Conservation (phyloP, 2,329 filamentous ascomycete genomes). For the Cladophialophora yegresii region DNA sequence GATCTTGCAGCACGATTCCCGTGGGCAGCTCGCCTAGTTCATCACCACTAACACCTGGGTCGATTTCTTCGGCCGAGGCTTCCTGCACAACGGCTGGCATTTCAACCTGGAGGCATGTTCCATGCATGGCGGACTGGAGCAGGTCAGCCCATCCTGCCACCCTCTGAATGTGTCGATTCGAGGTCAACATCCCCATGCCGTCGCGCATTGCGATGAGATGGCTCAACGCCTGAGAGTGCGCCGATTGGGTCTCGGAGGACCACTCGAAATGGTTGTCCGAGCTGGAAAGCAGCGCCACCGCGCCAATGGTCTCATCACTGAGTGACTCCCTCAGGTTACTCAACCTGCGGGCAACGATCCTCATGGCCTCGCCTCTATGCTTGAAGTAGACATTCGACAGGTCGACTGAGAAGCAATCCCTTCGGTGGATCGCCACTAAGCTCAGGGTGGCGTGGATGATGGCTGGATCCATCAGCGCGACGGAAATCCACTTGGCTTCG, state of each 20-base stretch:
- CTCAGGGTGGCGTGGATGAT: constrained; percentile 28
- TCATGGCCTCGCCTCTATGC: constrained; percentile 28
- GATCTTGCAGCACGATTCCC: constrained; percentile 11
- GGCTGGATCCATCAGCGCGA: constrained; percentile 25
- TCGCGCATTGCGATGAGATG: constrained; percentile 20
- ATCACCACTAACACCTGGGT: not conserved
- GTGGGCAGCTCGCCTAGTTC: not conserved
- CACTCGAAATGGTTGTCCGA: constrained; percentile 29
- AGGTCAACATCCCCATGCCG: constrained; percentile 21
- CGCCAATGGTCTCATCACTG: constrained; percentile 23
- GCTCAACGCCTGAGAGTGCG: constrained; percentile 19
- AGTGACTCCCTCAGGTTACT: constrained; percentile 13
- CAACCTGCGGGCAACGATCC: constrained; percentile 16
- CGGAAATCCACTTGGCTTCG: constrained; percentile 26
- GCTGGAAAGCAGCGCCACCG: constrained; percentile 26
- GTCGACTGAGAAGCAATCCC: constrained; percentile 22
- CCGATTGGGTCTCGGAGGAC: constrained; percentile 13
- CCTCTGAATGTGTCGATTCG: constrained; percentile 21
- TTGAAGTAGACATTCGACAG: constrained; percentile 24
- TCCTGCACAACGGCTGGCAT: constrained; percentile 12
- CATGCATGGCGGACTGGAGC: constrained; percentile 22
- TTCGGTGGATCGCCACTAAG: constrained; percentile 26
- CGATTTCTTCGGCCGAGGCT: not conserved
- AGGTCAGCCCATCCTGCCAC: constrained; percentile 28
- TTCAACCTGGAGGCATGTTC: constrained; percentile 15